Evolutionary conservation across 345 rosid species (phyloP), one percentile per base, ranked within the genome.

Genomic region (Iberis pinnata): DNA sequence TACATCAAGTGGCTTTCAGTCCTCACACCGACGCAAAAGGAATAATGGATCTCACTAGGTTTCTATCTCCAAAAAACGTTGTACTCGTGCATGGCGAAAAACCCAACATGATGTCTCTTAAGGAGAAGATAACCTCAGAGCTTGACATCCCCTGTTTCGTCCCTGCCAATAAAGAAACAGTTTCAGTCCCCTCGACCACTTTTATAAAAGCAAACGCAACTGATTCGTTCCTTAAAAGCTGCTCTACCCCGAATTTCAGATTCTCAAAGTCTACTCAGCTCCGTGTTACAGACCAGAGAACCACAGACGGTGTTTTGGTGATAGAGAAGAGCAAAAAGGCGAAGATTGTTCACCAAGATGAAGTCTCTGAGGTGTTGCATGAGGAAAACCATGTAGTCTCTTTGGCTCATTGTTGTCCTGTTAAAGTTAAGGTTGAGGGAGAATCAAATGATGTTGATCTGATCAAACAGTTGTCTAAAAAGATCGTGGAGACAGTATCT

Each of bases 1-100:
- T 88, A 68, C 96, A 84, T 67, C 95, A 92, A 65, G 68, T 88
- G 64, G 78, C 96, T 41, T 92, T 92, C 76, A 88, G 93, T 74
- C 84, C 96, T 44, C 98, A 88, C 68, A 85, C 96, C 14, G 98
- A 92, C 64, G 78, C 84, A 17, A 88, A 88, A 73, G 95, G 96
- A 54, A 92, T 85, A 37, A 85, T 92, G 96, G 98, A 92, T 81
- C 96, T 88, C 27, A 76, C 76, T 6, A 84, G 67, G 58, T 92
- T 85, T 71, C 98, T 88, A 18, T 74, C 83, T 16, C 98, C 96
- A 1, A 80, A 81, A 73, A 73, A 83, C 46, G 88, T 79, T 61
- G 78, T 92, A 50, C 80, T 92, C 18, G 82, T 92, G 45, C 98
- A 92, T 18, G 98, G 98, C 1, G 97, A 92, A 75, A 88, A 80